Evolutionary conservation across 495 filamentous ascomycete genomes (phyloP).

Genomic region (Halenospora varia): DNA sequence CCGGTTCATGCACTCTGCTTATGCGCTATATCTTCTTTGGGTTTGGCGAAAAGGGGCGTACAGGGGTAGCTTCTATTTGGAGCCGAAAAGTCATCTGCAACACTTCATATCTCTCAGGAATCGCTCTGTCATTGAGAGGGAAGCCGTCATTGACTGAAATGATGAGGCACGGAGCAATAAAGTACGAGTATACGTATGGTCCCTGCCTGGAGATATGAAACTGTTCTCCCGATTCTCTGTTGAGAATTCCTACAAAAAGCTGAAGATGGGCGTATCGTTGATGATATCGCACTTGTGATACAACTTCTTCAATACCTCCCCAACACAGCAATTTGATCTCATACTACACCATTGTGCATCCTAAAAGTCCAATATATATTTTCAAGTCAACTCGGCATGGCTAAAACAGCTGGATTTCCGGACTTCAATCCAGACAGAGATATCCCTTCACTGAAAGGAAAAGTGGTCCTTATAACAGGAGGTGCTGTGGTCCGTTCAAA

Average conservation of each 20-base stretch:
- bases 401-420: neutral
- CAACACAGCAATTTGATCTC: no score
- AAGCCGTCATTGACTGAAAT: no score
- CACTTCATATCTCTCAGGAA: neutral
- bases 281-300: no score
- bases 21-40: neutral
- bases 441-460: constrained; percentile 50
- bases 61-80: constrained; percentile 12
- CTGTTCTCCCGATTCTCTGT: no score
- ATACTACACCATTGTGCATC: neutral
- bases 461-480: constrained; percentile 60
- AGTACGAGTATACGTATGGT: no score
- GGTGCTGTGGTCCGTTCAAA: no score
- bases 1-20: neutral
- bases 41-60: constrained; percentile 4
- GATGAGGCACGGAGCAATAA: no score
- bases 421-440: constrained; percentile 50
- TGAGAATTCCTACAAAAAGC: no score
- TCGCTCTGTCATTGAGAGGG: no score
- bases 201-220: no score
- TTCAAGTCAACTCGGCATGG: neutral
- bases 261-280: no score
- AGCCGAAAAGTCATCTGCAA: neutral
- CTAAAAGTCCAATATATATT: neutral
- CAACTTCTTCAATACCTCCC: no score